Conservation (phyloP, 2,329 filamentous ascomycete species). For the Talaromyces sp. region DNA sequence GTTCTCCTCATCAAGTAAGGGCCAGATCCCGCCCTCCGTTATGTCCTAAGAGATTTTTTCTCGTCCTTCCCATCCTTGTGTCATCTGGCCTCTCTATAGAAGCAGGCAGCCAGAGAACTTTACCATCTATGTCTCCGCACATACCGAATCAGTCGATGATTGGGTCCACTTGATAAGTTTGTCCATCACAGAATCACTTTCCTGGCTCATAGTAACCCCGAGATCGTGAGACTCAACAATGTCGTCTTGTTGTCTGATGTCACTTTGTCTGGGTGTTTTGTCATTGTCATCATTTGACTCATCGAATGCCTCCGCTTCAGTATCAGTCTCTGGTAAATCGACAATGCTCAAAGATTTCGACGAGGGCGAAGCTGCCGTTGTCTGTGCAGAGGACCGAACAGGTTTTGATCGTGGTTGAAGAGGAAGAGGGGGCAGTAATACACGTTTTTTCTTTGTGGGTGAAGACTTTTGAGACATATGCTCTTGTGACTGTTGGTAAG, state of each 20-base stretch:
- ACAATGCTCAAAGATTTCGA: background rate
- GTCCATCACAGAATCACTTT: conserved; percentile 12
- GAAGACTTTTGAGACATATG: background rate
- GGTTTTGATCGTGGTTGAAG: conserved; percentile 16
- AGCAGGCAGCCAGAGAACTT: background rate
- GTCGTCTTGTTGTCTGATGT: background rate
- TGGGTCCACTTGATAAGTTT: conserved; percentile 14
- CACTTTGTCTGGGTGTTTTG: conserved; percentile 11
- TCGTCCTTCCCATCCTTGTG: background rate
- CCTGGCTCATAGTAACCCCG: conserved; percentile 5
- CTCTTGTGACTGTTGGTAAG: background rate
- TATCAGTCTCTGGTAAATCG: background rate
- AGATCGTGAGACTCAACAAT: background rate
- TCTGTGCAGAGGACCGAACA: conserved; percentile 16
- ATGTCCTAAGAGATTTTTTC: background rate
- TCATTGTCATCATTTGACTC: background rate
- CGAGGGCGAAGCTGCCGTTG: conserved; percentile 1
- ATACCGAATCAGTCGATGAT: conserved; percentile 14
- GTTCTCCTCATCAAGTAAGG: background rate
- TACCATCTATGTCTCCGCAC: background rate
- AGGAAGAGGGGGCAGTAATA: conserved; percentile 16
- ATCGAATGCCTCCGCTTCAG: background rate
- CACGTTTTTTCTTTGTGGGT: conserved; percentile 12
- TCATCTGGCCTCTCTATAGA: background rate
- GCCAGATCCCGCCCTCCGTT: background rate